Evolutionary conservation across 495 filamentous ascomycete species (phyloP).

Genomic region (Aspergillus taichungensis): DNA sequence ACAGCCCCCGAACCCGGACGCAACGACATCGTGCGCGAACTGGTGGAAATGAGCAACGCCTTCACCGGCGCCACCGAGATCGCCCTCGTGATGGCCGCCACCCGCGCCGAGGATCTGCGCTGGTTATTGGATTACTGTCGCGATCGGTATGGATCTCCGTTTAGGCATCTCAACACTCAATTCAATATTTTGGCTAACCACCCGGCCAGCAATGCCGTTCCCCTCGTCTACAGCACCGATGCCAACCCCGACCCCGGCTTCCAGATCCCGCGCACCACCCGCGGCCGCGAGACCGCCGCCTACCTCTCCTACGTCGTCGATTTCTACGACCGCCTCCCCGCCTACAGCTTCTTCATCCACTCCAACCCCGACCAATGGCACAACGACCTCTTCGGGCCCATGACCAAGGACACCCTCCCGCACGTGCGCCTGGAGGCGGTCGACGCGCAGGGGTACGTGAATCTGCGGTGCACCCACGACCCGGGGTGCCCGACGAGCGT

Average conservation of each 20-base stretch:
- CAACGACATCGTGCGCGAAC: slow-evolving; percentile 9
- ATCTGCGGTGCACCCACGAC: slow-evolving; percentile 31
- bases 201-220: slow-evolving; percentile 14
- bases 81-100: slow-evolving; percentile 20
- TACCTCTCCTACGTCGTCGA: slow-evolving; percentile 35
- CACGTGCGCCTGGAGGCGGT: slow-evolving; percentile 28
- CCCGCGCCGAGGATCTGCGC: slow-evolving; percentile 14
- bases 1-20: slow-evolving; percentile 5
- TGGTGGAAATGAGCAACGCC: slow-evolving; percentile 9
- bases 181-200: background rate
- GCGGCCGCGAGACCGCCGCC: slow-evolving; percentile 31
- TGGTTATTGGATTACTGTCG: slow-evolving; percentile 20
- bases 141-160: slow-evolving; percentile 14
- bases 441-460: slow-evolving; percentile 31
- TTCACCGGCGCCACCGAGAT: slow-evolving; percentile 11
- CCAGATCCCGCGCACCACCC: slow-evolving; percentile 21
- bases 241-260: slow-evolving; percentile 19
- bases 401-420: slow-evolving; percentile 18
- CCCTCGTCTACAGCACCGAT: slow-evolving; percentile 32
- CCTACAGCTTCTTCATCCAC: slow-evolving; percentile 34
- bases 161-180: too few species aligned
- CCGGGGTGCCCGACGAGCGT: slow-evolving; percentile 30
- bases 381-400: slow-evolving; percentile 33
- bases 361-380: slow-evolving; percentile 34
- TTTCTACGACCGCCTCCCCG: slow-evolving; percentile 28